These are phyloP conservation scores for Salix exigua DNA, from an alignment of 345 rosid species.

Conservation along the genomic window DNA sequence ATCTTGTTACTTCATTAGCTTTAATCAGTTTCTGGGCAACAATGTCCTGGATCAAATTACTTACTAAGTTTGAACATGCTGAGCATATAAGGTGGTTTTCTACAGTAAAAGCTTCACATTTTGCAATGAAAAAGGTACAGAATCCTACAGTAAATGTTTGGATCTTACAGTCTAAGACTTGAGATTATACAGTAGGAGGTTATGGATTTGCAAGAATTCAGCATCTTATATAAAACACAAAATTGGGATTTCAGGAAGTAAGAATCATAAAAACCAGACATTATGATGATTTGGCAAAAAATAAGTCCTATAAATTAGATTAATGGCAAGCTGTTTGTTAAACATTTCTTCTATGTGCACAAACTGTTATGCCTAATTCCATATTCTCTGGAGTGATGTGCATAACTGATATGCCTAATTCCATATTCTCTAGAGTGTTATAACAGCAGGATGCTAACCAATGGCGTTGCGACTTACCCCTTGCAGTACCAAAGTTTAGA, in stretches of 20 bases:
- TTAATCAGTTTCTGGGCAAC: background rate
- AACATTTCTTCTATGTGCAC: background rate
- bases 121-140: background rate
- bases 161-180: background rate
- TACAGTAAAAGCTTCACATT: background rate
- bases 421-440: background rate
- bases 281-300: background rate
- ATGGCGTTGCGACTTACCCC: conserved; percentile 48
- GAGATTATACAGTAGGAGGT: background rate
- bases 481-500: conserved; percentile 84
- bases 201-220: background rate
- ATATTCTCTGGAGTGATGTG: background rate
- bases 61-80: background rate
- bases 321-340: background rate
- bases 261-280: background rate
- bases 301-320: background rate
- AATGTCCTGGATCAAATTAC: background rate
- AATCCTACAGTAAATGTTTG: background rate
- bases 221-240: background rate
- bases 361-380: background rate
- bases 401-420: background rate
- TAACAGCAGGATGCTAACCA: background rate
- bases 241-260: background rate
- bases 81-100: background rate
- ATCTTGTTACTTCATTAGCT: background rate